A percentile compares a stretch with the other conserved stretches of the same genome.
phyloP scores from a whole-genome alignment of 371 early-diverging fungal species.

The Dichotomocladium elegans region DNA sequence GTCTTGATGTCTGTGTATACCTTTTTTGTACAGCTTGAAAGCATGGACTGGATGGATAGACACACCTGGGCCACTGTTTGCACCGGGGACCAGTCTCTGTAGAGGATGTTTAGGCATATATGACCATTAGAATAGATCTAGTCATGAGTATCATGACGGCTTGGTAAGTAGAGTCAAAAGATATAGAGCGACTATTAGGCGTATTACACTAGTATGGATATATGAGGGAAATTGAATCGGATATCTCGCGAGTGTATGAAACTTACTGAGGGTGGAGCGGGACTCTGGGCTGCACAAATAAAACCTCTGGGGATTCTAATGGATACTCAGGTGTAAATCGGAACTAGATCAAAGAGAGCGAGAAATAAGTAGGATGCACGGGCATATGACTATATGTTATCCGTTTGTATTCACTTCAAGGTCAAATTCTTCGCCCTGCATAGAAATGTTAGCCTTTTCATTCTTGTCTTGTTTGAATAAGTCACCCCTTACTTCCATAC shows the following conservation, averaged over 20 bases:
- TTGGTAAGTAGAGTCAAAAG: too few relatives aligned
- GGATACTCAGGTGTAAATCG: constrained; percentile 82
- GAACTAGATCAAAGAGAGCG: too few relatives aligned
- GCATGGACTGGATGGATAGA: constrained; percentile 88
- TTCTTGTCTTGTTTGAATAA: not conserved
- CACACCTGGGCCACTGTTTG: constrained; percentile 93
- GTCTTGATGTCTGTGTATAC: constrained; percentile 18
- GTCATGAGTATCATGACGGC: too few relatives aligned
- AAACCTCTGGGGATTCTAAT: constrained; percentile 81
- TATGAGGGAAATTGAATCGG: too few relatives aligned
- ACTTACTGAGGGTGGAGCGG: constrained; percentile 86
- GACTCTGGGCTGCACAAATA: constrained; percentile 64
- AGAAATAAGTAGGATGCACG: too few relatives aligned
- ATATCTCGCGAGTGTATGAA: too few relatives aligned
- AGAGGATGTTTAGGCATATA: constrained; percentile 94
- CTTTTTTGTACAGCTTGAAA: constrained; percentile 83
- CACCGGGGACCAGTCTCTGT: constrained; percentile 95
- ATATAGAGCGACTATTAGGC: too few relatives aligned
- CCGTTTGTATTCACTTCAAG: constrained; percentile 50
- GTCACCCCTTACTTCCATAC: not conserved
- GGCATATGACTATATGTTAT: too few relatives aligned
- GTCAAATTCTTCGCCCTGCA: constrained; percentile 58
- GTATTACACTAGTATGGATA: too few relatives aligned
- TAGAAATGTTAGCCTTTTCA: not conserved
- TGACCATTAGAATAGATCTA: constrained; percentile 91